These are phyloP conservation scores for Linnemannia hyalina DNA, from an alignment of 192 early-diverging fungal genomes.

Conservation along the genomic window DNA sequence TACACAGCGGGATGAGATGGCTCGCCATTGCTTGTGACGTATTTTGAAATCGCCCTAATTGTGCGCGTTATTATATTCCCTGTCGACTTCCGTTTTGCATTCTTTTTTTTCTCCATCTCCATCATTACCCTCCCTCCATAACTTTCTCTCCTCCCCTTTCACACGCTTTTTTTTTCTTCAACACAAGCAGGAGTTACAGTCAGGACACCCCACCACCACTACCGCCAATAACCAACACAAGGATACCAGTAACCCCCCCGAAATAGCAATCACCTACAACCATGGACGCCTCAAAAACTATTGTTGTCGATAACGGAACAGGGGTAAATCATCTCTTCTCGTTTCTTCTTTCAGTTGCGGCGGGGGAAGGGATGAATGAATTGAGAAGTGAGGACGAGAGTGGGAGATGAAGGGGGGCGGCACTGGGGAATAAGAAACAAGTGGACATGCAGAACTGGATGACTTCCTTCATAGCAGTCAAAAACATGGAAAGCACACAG, in stretches of 20 bases:
- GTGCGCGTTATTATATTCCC: too few relatives aligned
- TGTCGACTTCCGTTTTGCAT: too few relatives aligned
- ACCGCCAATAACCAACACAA: too few relatives aligned
- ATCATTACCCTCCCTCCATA: not conserved
- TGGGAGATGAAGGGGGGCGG: not conserved
- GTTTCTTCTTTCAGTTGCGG: not conserved
- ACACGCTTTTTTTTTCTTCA: too few relatives aligned
- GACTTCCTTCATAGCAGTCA: not conserved
- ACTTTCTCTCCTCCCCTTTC: not conserved
- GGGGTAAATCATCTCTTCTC: conserved; percentile 63
- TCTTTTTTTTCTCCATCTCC: too few relatives aligned
- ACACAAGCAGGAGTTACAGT: too few relatives aligned
- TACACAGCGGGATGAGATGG: too few relatives aligned
- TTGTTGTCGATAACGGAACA: conserved; percentile 90
- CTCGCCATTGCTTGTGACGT: too few relatives aligned
- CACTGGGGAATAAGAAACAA: not conserved
- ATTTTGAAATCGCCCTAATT: too few relatives aligned
- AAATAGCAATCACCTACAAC: not conserved
- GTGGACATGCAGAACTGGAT: not conserved
- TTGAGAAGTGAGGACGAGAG: not conserved
- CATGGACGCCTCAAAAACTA: conserved; percentile 76
- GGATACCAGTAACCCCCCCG: too few relatives aligned
- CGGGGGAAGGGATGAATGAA: not conserved
- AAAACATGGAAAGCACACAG: not conserved
- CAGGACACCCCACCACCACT: too few relatives aligned